Base-by-base conservation (phyloP, 805 yeast genomes). In the Brettanomyces nanus region DNA sequence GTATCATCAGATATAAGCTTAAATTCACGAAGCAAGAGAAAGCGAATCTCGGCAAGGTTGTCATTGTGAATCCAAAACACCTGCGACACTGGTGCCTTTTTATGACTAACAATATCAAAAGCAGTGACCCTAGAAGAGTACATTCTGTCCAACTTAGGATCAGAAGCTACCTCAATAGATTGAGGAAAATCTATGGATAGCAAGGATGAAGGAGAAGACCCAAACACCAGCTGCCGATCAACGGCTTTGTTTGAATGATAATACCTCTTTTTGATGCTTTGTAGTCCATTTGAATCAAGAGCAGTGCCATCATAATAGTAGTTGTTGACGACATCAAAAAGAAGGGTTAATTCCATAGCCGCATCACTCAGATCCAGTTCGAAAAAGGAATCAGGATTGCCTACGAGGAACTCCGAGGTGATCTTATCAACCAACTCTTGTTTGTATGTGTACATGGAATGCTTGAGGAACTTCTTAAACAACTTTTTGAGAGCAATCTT, bases 401-500 rank as follows among this genome's bases (percentile, higher is more conserved):
- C 55, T 13, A 49, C 44, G 13, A 62, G 41, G 28, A 48, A 59
- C 15, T 50, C 52, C 2, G 44, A 28, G 7, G 49, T 51, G 26
- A 62, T 58, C 41, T 58, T 59, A 37, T 57, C 51, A 5, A 61
- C 52, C 9, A 61, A 47, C 31, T 57, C 61, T 31, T 53, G 51
- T 36, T 61, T 61, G 38, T 56, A 51, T 11, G 44, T 40, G 36
- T 54, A 59, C 5, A 48, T 47, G 37, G 66, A 65, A 49, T 74
- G 65, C 50, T 74, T 74, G 33, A 63, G 35, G 42, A 72, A 80
- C 54, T 85, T 85, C 61, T 85, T 85, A 49, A 85, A 65, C 35
- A 85, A 68, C 59, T 85, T 85, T 44, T 79, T 68, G 35, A 82
- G 66, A 5, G 77, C 94, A 3, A 85, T 77, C 50, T 79, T 77